These are phyloP conservation scores for Metschnikowia dekortorum DNA, from an alignment of 805 yeast genomes.

Conservation along the genomic window DNA sequence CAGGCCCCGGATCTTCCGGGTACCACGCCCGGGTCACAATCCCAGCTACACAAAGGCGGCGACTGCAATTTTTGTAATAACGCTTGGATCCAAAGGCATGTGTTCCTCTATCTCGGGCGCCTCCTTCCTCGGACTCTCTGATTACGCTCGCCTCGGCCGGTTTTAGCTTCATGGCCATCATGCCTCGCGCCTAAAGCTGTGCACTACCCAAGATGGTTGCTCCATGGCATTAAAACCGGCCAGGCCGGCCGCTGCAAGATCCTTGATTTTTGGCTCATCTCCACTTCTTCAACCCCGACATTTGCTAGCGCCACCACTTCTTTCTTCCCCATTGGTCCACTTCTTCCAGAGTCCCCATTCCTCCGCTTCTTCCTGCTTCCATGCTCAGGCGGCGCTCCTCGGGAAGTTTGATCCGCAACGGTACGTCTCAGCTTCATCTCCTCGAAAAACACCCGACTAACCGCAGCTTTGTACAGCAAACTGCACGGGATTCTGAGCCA, in stretches of 20 bases:
- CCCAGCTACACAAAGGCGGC: no score
- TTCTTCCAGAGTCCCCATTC: no score
- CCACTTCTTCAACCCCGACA: not conserved
- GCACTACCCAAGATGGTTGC: not conserved
- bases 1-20: no score
- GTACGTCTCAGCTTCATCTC: slow-evolving; percentile 6
- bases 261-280: no score
- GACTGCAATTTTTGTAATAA: no score
- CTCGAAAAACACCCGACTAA: not conserved
- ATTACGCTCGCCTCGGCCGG: no score
- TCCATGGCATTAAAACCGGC: not conserved
- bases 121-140: no score
- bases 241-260: not conserved
- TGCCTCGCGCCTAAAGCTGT: not conserved
- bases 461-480: slow-evolving; percentile 49
- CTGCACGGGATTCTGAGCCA: slow-evolving; percentile 54
- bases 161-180: not conserved
- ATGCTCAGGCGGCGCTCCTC: not conserved
- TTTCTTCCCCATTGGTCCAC: no score
- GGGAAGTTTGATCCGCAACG: slow-evolving; percentile 7
- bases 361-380: not conserved
- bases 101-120: no score
- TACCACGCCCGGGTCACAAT: no score
- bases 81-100: no score
- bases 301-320: not conserved